These are phyloP conservation scores for Apophysomyces variabilis DNA, from an alignment of 371 early-diverging fungal species.

Conservation along the genomic window DNA sequence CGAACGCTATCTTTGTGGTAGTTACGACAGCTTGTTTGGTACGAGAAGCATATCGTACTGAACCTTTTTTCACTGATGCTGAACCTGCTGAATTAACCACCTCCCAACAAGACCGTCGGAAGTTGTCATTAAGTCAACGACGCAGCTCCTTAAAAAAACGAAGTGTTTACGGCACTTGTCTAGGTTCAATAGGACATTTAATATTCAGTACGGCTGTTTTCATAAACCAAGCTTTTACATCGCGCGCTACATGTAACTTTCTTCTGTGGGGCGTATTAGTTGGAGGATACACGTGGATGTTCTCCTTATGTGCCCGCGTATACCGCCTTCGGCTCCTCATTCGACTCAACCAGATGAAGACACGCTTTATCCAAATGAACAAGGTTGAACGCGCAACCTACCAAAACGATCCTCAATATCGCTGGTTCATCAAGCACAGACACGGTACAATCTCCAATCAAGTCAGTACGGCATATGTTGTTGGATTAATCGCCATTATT, in stretches of 20 bases:
- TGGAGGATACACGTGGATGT: slow-evolving; percentile 45
- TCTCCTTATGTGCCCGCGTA: slow-evolving; percentile 36
- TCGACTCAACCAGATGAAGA: slow-evolving; percentile 30
- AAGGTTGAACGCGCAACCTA: slow-evolving; percentile 8
- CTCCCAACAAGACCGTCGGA: slow-evolving; percentile 9
- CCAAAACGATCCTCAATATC: slow-evolving; percentile 27
- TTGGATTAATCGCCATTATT: slow-evolving; percentile 19
- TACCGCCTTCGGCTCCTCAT: slow-evolving; percentile 35
- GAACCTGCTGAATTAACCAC: not conserved
- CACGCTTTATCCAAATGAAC: slow-evolving; percentile 23
- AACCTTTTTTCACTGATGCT: not conserved
- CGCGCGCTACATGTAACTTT: slow-evolving; percentile 26
- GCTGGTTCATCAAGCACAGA: slow-evolving; percentile 31
- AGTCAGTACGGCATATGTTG: slow-evolving; percentile 13
- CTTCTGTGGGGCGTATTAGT: slow-evolving; percentile 32
- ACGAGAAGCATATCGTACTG: not conserved
- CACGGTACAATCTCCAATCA: slow-evolving; percentile 16
- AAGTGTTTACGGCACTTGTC: slow-evolving; percentile 27
- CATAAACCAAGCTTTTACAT: slow-evolving; percentile 23
- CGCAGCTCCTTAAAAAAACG: slow-evolving; percentile 29
- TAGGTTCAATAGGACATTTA: slow-evolving; percentile 44
- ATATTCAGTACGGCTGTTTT: slow-evolving; percentile 31
- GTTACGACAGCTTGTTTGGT: slow-evolving; percentile 20
- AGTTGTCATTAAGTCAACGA: slow-evolving; percentile 10
- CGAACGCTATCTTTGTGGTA: slow-evolving; percentile 22